Percentiles rank a stretch among this genome's conserved stretches.
These are phyloP conservation scores for Neurospora sp. DNA, from an alignment of 495 filamentous ascomycete species.

Conservation along the genomic window DNA sequence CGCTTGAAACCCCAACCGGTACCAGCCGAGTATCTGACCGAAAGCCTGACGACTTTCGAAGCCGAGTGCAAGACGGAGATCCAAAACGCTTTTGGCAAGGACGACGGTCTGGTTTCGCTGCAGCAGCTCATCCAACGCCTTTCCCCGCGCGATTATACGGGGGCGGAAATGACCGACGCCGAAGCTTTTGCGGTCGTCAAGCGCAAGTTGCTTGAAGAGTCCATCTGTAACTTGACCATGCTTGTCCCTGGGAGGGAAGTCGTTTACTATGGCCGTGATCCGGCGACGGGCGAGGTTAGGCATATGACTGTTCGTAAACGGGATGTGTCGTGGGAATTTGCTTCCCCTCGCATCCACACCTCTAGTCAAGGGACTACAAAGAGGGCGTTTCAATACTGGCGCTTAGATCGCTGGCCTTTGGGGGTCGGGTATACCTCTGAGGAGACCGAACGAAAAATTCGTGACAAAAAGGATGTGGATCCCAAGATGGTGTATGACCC, in stretches of 20 bases:
- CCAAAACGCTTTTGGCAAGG: not conserved
- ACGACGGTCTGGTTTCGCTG: not conserved
- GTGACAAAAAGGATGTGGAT: conserved; percentile 1
- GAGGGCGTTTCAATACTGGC: conserved; percentile 9
- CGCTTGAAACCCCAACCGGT: not conserved
- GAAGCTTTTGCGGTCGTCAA: conserved; percentile 8
- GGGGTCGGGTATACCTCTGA: conserved; percentile 1
- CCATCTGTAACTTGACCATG: conserved; percentile 16
- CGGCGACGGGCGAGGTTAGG: not conserved
- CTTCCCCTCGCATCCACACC: not conserved
- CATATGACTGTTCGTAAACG: conserved; percentile 12
- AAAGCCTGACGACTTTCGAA: not conserved
- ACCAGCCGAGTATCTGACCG: not conserved
- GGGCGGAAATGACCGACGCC: not conserved
- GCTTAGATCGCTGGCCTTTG: conserved; percentile 19
- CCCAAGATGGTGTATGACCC: conserved; percentile 9
- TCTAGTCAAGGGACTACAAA: not conserved
- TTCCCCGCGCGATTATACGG: not conserved
- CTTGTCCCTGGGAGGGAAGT: conserved; percentile 10
- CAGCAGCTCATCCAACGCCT: conserved; percentile 1
- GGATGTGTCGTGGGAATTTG: conserved; percentile 12
- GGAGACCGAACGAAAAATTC: not conserved
- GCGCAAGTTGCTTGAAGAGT: conserved; percentile 15
- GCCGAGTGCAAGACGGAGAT: not conserved
- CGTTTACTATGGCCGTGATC: not conserved